These are phyloP conservation scores for Lactifluus subvellereus DNA, from an alignment of 768 basidiomycete species.

Conservation along the genomic window DNA sequence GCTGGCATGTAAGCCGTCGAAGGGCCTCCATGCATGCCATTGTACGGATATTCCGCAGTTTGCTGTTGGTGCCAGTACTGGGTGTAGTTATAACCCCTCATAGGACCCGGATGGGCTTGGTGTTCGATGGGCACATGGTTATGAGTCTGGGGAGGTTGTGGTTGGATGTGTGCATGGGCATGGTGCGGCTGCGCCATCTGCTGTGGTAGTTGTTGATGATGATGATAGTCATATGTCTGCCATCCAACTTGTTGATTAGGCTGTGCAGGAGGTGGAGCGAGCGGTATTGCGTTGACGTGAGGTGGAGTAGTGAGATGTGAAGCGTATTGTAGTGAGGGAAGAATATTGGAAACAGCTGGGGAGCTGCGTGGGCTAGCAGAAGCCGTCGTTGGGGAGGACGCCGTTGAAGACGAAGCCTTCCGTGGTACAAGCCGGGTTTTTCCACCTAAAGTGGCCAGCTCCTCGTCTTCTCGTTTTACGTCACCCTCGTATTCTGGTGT, in stretches of 20 bases:
- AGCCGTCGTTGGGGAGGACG: constrained; percentile 28
- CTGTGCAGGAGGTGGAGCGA: not conserved
- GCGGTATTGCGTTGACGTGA: constrained; percentile 22
- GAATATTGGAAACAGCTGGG: constrained; percentile 20
- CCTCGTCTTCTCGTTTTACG: constrained; percentile 57
- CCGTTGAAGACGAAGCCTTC: constrained; percentile 38
- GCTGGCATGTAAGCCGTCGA: constrained; percentile 10
- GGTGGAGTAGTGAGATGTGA: constrained; percentile 46
- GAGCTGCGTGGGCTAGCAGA: constrained; percentile 33
- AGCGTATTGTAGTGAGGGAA: constrained; percentile 36
- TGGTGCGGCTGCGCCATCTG: constrained; percentile 7
- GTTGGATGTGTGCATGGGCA: constrained; percentile 8
- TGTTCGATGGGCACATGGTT: constrained; percentile 18
- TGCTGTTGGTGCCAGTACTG: constrained; percentile 23
- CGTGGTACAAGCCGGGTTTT: constrained; percentile 57
- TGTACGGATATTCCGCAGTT: constrained; percentile 15
- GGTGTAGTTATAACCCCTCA: constrained; percentile 21
- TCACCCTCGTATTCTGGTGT: constrained; percentile 25
- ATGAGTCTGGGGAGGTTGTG: constrained; percentile 5
- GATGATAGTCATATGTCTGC: constrained; percentile 13
- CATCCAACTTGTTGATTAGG: constrained; percentile 1
- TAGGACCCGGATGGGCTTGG: constrained; percentile 10
- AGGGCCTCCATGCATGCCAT: constrained; percentile 10
- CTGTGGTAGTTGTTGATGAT: constrained; percentile 7
- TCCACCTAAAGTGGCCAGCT: constrained; percentile 54